phyloP scores from a whole-genome alignment of 768 basidiomycete species.

The Lentinus brumalis region DNA sequence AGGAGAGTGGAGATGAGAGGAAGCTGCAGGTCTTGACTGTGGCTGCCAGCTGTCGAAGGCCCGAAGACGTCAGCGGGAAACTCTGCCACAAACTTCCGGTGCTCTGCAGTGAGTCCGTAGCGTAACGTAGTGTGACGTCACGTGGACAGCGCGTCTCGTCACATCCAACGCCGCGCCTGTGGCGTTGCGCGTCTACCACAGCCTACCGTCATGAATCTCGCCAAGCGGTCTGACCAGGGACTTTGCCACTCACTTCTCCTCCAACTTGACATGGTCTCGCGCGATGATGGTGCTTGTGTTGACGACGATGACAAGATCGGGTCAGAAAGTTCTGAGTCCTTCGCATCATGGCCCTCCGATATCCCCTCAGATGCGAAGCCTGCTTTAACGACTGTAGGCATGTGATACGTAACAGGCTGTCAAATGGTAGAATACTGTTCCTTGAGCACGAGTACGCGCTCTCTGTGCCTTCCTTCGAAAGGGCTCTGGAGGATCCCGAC shows the following conservation, averaged over 20 bases:
- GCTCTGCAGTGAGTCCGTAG: background rate
- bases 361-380: no score
- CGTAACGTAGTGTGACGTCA: conserved; percentile 15
- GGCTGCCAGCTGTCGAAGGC: conserved; percentile 2
- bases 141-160: conserved; percentile 7
- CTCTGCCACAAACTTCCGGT: background rate
- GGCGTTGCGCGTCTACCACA: background rate
- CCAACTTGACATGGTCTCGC: no score
- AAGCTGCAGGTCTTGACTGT: background rate
- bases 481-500: conserved; percentile 40
- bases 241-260: no score
- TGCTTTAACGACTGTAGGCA: no score
- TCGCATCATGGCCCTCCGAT: no score
- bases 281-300: no score
- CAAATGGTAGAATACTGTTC: conserved; percentile 39
- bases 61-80: background rate
- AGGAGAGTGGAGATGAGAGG: conserved; percentile 24
- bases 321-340: background rate
- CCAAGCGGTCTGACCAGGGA: no score
- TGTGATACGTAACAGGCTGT: conserved; percentile 11
- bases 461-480: conserved; percentile 39
- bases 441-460: conserved; percentile 31
- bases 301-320: no score
- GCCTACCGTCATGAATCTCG: no score
- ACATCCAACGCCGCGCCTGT: background rate